phyloP scores from a whole-genome alignment of 2,329 filamentous ascomycete species.

The Fusarium bulbicola region DNA sequence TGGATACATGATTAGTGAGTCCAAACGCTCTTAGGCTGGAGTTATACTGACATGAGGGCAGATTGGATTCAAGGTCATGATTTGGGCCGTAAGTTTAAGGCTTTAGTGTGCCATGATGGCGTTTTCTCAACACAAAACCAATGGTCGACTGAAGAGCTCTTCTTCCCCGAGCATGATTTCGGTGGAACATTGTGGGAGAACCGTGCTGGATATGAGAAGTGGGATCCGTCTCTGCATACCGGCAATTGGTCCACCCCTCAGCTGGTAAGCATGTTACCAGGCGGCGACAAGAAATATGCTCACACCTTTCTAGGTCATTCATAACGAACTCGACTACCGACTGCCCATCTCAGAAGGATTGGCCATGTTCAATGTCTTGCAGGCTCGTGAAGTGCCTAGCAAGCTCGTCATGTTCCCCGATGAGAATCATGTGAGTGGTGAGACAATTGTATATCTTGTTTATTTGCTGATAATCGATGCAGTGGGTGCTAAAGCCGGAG shows the following conservation, averaged over 20 bases:
- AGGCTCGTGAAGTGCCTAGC: constrained; percentile 78
- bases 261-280: constrained; percentile 62
- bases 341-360: constrained; percentile 86
- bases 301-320: constrained; percentile 64
- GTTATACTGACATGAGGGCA: constrained; percentile 46
- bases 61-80: constrained; percentile 92
- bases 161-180: constrained; percentile 75
- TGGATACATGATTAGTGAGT: constrained; percentile 77
- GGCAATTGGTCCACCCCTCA: constrained; percentile 86
- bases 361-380: constrained; percentile 85
- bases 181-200: constrained; percentile 69
- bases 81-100: constrained; percentile 85
- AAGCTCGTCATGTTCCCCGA: constrained; percentile 83
- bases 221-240: constrained; percentile 72
- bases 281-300: background rate
- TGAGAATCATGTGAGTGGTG: constrained; percentile 65
- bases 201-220: constrained; percentile 71
- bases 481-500: constrained; percentile 90
- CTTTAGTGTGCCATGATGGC: constrained; percentile 88
- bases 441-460: background rate
- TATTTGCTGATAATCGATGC: background rate
- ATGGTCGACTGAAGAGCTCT: constrained; percentile 74
- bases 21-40: no score
- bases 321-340: constrained; percentile 90
- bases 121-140: constrained; percentile 77